phyloP scores from a whole-genome alignment of 495 filamentous ascomycete genomes.

The Xylona heveae region DNA sequence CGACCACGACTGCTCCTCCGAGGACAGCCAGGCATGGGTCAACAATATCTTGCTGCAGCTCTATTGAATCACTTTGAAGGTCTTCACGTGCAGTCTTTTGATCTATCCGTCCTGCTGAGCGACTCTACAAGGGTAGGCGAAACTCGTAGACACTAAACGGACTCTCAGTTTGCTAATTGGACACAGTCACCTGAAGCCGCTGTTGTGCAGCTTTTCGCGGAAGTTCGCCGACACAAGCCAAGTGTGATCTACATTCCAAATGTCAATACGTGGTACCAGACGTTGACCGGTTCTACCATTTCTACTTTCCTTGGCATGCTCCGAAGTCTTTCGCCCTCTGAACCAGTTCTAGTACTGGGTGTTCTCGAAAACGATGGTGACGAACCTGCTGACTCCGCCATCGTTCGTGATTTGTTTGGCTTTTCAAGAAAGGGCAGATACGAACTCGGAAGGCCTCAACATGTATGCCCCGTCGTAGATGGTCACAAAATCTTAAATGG shows the following conservation, averaged over 20 bases:
- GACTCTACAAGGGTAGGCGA: conserved; percentile 33
- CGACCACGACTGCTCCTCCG: conserved; percentile 66
- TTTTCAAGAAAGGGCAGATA: conserved; percentile 62
- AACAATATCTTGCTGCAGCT: conserved; percentile 75
- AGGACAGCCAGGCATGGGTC: conserved; percentile 73
- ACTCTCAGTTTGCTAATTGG: conserved; percentile 12
- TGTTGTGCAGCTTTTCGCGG: conserved; percentile 71
- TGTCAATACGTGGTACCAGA: conserved; percentile 68
- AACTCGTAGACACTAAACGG: not conserved
- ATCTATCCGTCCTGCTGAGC: conserved; percentile 61
- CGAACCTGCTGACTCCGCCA: conserved; percentile 25
- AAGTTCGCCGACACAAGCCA: conserved; percentile 84
- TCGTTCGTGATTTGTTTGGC: conserved; percentile 63
- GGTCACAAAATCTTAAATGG: not conserved
- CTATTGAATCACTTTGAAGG: conserved; percentile 79
- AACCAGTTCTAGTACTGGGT: conserved; percentile 71
- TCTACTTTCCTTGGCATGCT: conserved; percentile 64
- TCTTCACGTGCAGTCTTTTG: conserved; percentile 86
- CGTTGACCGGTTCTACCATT: conserved; percentile 40
- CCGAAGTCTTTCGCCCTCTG: conserved; percentile 57
- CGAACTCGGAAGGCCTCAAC: conserved; percentile 38
- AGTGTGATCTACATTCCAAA: conserved; percentile 89
- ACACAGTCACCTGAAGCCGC: conserved; percentile 56
- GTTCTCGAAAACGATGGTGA: conserved; percentile 45
- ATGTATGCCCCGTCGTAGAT: conserved; percentile 19